Base-by-base conservation (phyloP, 1,284 basidiomycete species). In the Moniliophthora roreri region DNA sequence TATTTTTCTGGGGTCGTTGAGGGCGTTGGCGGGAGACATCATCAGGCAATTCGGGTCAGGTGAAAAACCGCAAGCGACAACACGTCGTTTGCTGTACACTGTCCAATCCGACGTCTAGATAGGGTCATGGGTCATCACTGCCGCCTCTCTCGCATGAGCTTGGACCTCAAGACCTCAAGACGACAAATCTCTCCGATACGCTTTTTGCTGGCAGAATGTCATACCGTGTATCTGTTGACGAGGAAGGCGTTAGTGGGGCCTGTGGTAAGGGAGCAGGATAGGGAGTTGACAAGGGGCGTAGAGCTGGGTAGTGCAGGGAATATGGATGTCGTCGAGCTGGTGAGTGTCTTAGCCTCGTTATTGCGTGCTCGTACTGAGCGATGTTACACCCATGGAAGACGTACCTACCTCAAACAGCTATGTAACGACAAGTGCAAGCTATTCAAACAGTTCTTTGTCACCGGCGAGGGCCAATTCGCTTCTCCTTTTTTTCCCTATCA, bases 401-500 rank as follows among this genome's bases (percentile, higher is more conserved):
- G 94, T 65, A 87, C 85, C 55, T 96, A 95, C 66, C 73, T 98
- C 47, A 94, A 94, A 63, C 88, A 93, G 49, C 77, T 95, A 2
- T 96, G 93, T 63, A 83, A 82, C 15, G 91, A 92, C 59, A 95
- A 97, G 65, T 97, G 93, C 70, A 75, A 82, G 34, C 73, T 97
- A 1, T 97, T 87, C 69, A 81, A 87, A 36, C 79, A 84, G 24
- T 94, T 95, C 68, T 98, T 97, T 69, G 79, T 82, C 53, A 87
- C 91, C 0, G 94, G 93, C 4, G 91, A 93, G 65, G 81, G 87
- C 20, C 79, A 84, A 50, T 76, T 95, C 38, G 95, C 3, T 4
- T 26, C n/a, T 39, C 42, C 41, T 8, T 37, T 37, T 21, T 24
- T 56, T 28, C 51, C 52, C 23, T 44, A 20, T 20, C 38, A 6